Evolutionary conservation across 345 rosid genomes (phyloP).

Genomic region (Gossypium australe): DNA sequence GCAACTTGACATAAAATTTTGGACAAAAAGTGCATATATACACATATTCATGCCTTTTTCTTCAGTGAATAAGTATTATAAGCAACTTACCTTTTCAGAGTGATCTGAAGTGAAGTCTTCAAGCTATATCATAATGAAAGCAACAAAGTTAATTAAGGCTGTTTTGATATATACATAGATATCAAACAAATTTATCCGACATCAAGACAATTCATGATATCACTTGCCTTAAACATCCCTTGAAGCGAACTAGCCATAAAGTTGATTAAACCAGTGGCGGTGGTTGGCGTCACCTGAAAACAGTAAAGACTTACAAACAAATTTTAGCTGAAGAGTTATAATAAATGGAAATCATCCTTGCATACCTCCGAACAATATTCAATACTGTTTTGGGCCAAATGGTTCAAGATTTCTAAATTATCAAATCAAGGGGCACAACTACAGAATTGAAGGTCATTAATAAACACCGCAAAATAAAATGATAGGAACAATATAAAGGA

Average conservation of each 20-base stretch:
- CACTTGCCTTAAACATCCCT: constrained; percentile 37
- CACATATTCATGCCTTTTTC: not conserved
- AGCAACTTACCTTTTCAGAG: constrained; percentile 32
- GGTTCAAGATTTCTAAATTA: constrained; percentile 46
- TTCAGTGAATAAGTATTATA: not conserved
- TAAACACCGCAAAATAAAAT: not conserved
- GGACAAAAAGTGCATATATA: not conserved
- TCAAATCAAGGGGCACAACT: constrained; percentile 32
- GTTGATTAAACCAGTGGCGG: constrained; percentile 11
- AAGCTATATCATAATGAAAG: constrained; percentile 33
- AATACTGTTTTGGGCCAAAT: constrained; percentile 40
- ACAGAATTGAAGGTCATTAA: not conserved
- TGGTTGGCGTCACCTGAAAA: constrained; percentile 37
- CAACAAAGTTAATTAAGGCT: constrained; percentile 10
- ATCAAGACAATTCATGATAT: not conserved
- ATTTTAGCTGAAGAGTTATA: not conserved
- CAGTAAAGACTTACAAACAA: constrained; percentile 1
- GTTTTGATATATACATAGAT: not conserved
- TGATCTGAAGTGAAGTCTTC: constrained; percentile 27
- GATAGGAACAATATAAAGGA: constrained; percentile 27
- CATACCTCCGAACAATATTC: constrained; percentile 62
- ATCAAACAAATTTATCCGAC: not conserved
- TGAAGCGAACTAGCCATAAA: constrained; percentile 14
- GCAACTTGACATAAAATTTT: not conserved
- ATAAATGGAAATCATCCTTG: constrained; percentile 9